Evolutionary conservation across 1,284 basidiomycete genomes (phyloP), one percentile per base, ranked within the genome.

Genomic region (Apiotrichum porosum): DNA sequence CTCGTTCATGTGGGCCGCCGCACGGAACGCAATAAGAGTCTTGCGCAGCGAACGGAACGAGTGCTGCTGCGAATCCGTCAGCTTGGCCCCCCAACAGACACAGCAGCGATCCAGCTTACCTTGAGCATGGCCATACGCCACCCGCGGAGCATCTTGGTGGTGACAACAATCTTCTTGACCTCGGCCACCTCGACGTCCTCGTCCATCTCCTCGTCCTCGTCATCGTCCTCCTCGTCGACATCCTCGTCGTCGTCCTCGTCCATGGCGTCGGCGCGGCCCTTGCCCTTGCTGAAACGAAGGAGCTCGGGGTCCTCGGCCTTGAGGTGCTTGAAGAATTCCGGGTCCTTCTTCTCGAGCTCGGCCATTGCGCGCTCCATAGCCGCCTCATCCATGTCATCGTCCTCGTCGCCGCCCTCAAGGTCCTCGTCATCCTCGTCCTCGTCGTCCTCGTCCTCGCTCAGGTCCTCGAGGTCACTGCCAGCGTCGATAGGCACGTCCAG

Each of bases 301-400:
- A 98, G 76, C 45, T 92, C 90, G 47, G 79, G 77, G 73, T 98
- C 94, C 67, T 98, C 94, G 74, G 97, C 90, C 75, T 95, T 85
- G 8, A 98, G 79, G 68, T 95, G 98, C 73, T 95, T 92, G 84
- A 83, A 98, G 76, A 98, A 98, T 64, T 97, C 94, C 17, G 94
- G 94, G 69, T 98, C 95, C 71, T 89, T 94, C 72, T 94, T 86
- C 13, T 87, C 87, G 33, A 98, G 80, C 64, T 88, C 85, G 40
- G 88, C 85, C n/a, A 98, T 81, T 47, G 97, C 66, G 71, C 63
- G 78, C 75, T 49, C 84, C 87, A 66, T 88, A 80, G 84, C 86
- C 36, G 51, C 65, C 52, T 81, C 81, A 32, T 77, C 62, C 36
- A 79, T 75, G 14, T 74, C 78, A 5, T 77, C 80, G 8, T 75